Base-by-base conservation (phyloP, 2,329 filamentous ascomycete species). In the Fusarium chaquense region DNA sequence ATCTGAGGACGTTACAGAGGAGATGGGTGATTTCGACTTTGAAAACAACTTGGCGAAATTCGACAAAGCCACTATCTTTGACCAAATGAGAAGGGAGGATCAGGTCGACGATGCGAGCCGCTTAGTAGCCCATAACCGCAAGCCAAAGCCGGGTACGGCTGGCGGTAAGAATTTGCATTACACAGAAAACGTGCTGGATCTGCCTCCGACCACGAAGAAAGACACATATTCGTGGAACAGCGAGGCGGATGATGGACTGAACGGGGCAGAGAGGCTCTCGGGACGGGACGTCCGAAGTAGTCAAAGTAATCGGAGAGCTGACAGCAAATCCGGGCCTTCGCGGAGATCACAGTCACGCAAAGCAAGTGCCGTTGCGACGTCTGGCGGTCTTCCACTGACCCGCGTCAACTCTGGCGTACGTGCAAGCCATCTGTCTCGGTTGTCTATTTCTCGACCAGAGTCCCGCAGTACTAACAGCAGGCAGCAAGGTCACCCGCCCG, bases 21-120 rank as follows among this genome's bases (percentile, higher is more conserved):
- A 97, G 77, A 88, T 96, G 84, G 93, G 92, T 13, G 96, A 98
- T 65, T 98, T 98, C 74, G 95, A 98, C 79, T 98, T 98, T 75
- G 90, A 93, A 73, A 90, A 89, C 57, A 94, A 94, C 70, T 85
- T 98, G 33, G 94, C 93, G 47, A 97, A 97, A 76, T 98, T 98
- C 74, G 94, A 98, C 83, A 98, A 98, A 82, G 89, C 91, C 58
- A 90, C 90, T 2, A 89, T 98, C 11, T 99, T 99, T 77, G 92
- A 95, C 70, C 91, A 98, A 79, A 96, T 98, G 79, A 87, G 93
- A 63, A 93, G 92, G 71, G 93, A 97, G 59, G 95, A 98, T 74
- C 90, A 89, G 32, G 89, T 95, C 11, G 93, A 94, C n/a, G 94
- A 97, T 59, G 91, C 94, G 56, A 93, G 93, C 69, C 90, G 95